Percentiles rank a stretch among this genome's conserved stretches.
phyloP scores from a whole-genome alignment of 2,329 filamentous ascomycete genomes.

The Fusarium torreyae region DNA sequence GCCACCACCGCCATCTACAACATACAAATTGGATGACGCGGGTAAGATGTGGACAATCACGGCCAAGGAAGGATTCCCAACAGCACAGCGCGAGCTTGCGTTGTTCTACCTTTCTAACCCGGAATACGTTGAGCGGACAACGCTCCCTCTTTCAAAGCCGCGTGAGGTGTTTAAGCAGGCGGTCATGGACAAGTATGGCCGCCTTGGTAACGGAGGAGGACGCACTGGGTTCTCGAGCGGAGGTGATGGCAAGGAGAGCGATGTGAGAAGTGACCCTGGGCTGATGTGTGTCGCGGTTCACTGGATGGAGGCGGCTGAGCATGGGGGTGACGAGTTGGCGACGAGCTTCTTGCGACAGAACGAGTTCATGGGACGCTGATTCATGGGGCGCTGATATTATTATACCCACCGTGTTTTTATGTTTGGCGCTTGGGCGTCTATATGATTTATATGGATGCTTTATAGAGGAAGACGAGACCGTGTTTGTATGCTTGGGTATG shows the following conservation, averaged over 20 bases:
- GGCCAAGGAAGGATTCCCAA: slow-evolving; percentile 86
- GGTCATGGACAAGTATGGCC: slow-evolving; percentile 79
- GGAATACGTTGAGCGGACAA: slow-evolving; percentile 84
- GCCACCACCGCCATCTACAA: slow-evolving; percentile 67
- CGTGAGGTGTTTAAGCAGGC: slow-evolving; percentile 92
- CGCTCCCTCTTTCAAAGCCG: slow-evolving; percentile 86
- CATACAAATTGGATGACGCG: slow-evolving; percentile 83
- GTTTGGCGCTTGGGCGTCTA: slow-evolving; percentile 40
- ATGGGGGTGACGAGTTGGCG: slow-evolving; percentile 88
- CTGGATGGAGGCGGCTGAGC: slow-evolving; percentile 94
- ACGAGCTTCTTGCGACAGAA: slow-evolving; percentile 84
- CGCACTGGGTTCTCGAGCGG: slow-evolving; percentile 40
- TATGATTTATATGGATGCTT: slow-evolving; percentile 29
- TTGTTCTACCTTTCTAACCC: slow-evolving; percentile 95
- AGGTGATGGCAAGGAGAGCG: slow-evolving; percentile 56
- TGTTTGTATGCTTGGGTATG: slow-evolving; percentile 10
- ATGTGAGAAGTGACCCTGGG: slow-evolving; percentile 81
- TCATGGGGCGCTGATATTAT: slow-evolving; percentile 36
- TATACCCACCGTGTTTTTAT: slow-evolving; percentile 49
- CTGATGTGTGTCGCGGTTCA: slow-evolving; percentile 96
- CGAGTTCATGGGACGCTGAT: slow-evolving; percentile 58
- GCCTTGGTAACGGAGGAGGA: slow-evolving; percentile 51
- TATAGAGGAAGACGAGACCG: slow-evolving; percentile 24
- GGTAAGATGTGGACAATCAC: slow-evolving; percentile 93
- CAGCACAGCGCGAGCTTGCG: slow-evolving; percentile 92